Base-by-base conservation (phyloP, 2,329 filamentous ascomycete species). In the Aspergillus texensis region DNA sequence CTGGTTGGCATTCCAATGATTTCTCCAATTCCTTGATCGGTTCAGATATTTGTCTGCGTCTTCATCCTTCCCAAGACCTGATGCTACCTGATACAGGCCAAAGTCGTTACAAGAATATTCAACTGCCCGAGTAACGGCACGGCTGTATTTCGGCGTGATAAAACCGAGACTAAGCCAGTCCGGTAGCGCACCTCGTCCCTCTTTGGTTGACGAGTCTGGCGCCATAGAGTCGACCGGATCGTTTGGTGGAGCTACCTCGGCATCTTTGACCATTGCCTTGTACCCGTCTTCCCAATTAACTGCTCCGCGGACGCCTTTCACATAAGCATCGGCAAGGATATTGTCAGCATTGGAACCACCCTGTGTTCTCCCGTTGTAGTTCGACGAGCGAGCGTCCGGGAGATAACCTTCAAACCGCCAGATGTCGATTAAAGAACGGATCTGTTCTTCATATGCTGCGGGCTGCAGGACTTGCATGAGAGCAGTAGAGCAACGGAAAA, bases 51-150 rank as follows among this genome's bases (percentile, higher is more conserved):
- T 88, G 3, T 77, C 65, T 4, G 85, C 84, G 48, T 89, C 86
- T 1, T 77, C 76, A 0, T 70, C 62, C 54, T 84, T 83, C 1
- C 80, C 82, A 2, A 91, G 75, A 0, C 88, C 88, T 1, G 71
- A 75, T 3, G 90, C 90, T 12, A 92, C 86, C 71, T 89, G 86
- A 63, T 87, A 85, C 3, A 92, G 77, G 0, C 82, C 83, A 68
- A 91, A 92, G 73, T 92, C 90, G 71, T 92, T 91, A 50, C 83
- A 82, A 0, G 88, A 82, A 70, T 91, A 92, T 72, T 91, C 89
- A 0, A 91, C 84, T 0, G 88, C 87, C 6, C 89, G 81, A 32
- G 84, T 88, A 2, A 90, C 87, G 0, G 88, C 88, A 19, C 90
- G 83, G 1, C 80, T 82, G 67, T 83, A 91, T 3, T 73, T 80